A percentile compares a stretch with the other conserved stretches of the same genome.
phyloP scores from a whole-genome alignment of 441 rosid species.

The Croton laevigatus region DNA sequence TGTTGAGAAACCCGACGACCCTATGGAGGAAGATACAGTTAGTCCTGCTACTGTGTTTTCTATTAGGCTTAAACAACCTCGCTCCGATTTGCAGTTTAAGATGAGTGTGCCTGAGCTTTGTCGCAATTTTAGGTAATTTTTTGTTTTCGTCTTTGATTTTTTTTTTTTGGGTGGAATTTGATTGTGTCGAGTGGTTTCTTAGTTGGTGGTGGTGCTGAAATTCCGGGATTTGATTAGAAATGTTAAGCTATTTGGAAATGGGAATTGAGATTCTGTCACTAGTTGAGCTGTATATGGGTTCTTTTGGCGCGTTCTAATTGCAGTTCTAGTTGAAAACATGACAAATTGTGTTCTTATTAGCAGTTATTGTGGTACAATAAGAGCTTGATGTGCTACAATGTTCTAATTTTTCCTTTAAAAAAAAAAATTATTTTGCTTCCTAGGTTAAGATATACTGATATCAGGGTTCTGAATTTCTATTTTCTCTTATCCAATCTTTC shows the following conservation, averaged over 20 bases:
- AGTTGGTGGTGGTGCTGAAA: neutral
- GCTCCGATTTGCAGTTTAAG: conserved; percentile 69
- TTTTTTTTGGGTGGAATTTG: neutral
- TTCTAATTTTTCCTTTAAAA: neutral
- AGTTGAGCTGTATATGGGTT: neutral
- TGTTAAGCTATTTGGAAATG: neutral
- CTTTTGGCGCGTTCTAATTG: neutral
- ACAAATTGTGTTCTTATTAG: neutral
- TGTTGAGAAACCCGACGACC: conserved; percentile 46
- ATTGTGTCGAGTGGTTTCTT: neutral
- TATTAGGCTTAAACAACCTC: conserved; percentile 81
- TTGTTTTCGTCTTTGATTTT: neutral
- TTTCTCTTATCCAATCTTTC: conserved; percentile 7
- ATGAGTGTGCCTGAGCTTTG: conserved; percentile 91
- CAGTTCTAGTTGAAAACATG: neutral
- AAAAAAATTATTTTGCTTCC: neutral
- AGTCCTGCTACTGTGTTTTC: conserved; percentile 87
- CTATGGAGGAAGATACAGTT: conserved; percentile 78
- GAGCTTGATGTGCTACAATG: neutral
- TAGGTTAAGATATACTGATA: neutral
- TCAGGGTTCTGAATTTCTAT: neutral
- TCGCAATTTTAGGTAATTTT: conserved; percentile 73
- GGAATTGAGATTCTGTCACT: conserved; percentile 2
- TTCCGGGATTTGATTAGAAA: neutral
- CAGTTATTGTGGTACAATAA: neutral